These are phyloP conservation scores for Parathielavia hyrcaniae DNA, from an alignment of 495 filamentous ascomycete genomes.

Conservation along the genomic window DNA sequence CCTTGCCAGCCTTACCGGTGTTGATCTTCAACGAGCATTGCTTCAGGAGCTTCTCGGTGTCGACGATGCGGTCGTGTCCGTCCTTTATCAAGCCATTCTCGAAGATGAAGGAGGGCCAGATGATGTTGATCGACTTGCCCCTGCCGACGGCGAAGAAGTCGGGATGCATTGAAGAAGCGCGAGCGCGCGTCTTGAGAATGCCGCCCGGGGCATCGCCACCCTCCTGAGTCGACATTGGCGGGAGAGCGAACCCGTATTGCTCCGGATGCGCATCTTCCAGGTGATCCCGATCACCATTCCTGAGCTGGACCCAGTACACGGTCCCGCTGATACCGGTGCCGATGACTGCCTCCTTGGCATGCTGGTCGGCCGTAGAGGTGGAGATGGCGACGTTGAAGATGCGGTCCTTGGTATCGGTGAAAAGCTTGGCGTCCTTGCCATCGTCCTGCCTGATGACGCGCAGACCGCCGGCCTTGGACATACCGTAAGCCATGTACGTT, in stretches of 20 bases:
- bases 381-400: slow-evolving; percentile 91
- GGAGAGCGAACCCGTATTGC: slow-evolving; percentile 72
- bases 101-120: slow-evolving; percentile 73
- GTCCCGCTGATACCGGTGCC: slow-evolving; percentile 89
- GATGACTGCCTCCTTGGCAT: slow-evolving; percentile 68
- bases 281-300: slow-evolving; percentile 61
- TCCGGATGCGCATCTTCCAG: slow-evolving; percentile 67
- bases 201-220: slow-evolving; percentile 73
- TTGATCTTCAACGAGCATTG: slow-evolving; percentile 85
- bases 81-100: slow-evolving; percentile 62
- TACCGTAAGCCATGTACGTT: slow-evolving; percentile 86
- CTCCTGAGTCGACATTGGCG: slow-evolving; percentile 66
- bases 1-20: slow-evolving; percentile 96
- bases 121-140: slow-evolving; percentile 88
- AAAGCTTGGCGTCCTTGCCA: slow-evolving; percentile 80
- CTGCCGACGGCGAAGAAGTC: slow-evolving; percentile 93
- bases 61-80: slow-evolving; percentile 65
- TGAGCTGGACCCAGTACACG: slow-evolving; percentile 82
- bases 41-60: slow-evolving; percentile 77
- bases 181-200: slow-evolving; percentile 90
- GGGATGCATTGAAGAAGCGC: slow-evolving; percentile 76
- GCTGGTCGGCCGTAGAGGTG: slow-evolving; percentile 45
- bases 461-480: slow-evolving; percentile 84
- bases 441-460: slow-evolving; percentile 91
- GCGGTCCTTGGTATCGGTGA: slow-evolving; percentile 78